Conservation (phyloP, 176 grass and related monocot genomes). For the Triticum monococcum region DNA sequence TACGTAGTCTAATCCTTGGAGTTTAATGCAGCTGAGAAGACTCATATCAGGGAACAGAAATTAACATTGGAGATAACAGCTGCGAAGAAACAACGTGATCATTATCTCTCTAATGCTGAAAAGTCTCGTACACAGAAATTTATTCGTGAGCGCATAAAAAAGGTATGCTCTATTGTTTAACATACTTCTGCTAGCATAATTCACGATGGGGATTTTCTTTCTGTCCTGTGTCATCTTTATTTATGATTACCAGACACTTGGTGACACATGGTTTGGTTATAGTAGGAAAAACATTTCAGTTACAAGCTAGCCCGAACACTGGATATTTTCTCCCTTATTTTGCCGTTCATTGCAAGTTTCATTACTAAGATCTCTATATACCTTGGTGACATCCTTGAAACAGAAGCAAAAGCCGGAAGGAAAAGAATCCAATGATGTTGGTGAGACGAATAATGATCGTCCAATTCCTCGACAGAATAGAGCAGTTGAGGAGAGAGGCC, state of each 20-base stretch:
- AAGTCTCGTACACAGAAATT: conserved; percentile 53
- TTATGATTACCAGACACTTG: background rate
- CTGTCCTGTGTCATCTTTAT: background rate
- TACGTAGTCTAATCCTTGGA: conserved; percentile 9
- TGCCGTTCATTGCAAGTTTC: conserved; percentile 1
- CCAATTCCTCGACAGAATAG: conserved; percentile 71
- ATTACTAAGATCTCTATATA: conserved; percentile 6
- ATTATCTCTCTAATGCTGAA: conserved; percentile 81
- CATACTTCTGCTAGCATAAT: background rate
- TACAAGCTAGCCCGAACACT: background rate
- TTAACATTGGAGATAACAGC: conserved; percentile 85
- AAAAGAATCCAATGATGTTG: conserved; percentile 15
- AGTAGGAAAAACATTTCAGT: background rate
- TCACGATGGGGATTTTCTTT: background rate
- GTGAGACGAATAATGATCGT: conserved; percentile 40
- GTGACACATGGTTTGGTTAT: background rate
- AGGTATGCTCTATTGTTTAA: conserved; percentile 41
- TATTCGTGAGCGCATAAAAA: conserved; percentile 78
- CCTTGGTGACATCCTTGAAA: conserved; percentile 25
- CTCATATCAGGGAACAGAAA: conserved; percentile 78
- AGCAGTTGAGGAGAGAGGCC: conserved; percentile 37
- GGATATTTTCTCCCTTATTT: background rate
- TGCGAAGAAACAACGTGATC: conserved; percentile 89
- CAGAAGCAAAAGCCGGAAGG: conserved; percentile 79
- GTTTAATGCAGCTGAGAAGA: conserved; percentile 67